These are phyloP conservation scores for Dactylonectria macrodidyma DNA, from an alignment of 2,329 filamentous ascomycete species.

Conservation along the genomic window DNA sequence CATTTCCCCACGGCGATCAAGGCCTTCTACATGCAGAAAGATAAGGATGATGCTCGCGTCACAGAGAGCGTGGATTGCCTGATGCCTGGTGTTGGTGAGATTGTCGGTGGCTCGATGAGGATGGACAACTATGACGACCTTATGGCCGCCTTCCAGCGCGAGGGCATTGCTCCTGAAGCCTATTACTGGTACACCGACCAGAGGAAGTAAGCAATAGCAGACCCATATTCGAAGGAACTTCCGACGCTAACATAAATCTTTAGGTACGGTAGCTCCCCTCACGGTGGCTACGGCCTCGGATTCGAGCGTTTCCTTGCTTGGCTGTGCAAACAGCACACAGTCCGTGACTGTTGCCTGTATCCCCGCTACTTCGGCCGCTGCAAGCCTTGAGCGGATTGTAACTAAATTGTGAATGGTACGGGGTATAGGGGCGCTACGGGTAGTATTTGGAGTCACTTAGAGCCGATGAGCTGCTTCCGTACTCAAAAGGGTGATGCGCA, in stretches of 20 bases:
- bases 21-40: conserved; percentile 99
- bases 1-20: conserved; percentile 99
- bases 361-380: conserved; percentile 86
- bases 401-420: conserved; percentile 23
- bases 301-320: conserved; percentile 83
- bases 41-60: conserved; percentile 81
- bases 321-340: conserved; percentile 75
- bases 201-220: conserved; percentile 76
- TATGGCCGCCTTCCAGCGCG: conserved; percentile 87
- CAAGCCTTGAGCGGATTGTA: conserved; percentile 71
- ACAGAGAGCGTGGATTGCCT: conserved; percentile 91
- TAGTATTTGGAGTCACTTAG: not conserved
- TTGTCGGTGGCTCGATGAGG: conserved; percentile 96
- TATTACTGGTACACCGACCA: conserved; percentile 99
- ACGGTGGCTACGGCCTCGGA: conserved; percentile 94
- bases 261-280: conserved; percentile 84
- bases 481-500: not conserved
- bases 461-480: not conserved
- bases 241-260: conserved; percentile 1
- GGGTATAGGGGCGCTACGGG: not conserved
- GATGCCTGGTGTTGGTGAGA: conserved; percentile 96
- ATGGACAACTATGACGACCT: conserved; percentile 93
- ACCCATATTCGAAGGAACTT: not conserved
- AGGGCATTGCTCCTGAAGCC: conserved; percentile 85
- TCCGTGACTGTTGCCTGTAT: conserved; percentile 80